Percentiles rank a stretch among this genome's conserved stretches.
These are phyloP conservation scores for Auriscalpium microsporum DNA, from an alignment of 768 basidiomycete genomes.

Conservation along the genomic window DNA sequence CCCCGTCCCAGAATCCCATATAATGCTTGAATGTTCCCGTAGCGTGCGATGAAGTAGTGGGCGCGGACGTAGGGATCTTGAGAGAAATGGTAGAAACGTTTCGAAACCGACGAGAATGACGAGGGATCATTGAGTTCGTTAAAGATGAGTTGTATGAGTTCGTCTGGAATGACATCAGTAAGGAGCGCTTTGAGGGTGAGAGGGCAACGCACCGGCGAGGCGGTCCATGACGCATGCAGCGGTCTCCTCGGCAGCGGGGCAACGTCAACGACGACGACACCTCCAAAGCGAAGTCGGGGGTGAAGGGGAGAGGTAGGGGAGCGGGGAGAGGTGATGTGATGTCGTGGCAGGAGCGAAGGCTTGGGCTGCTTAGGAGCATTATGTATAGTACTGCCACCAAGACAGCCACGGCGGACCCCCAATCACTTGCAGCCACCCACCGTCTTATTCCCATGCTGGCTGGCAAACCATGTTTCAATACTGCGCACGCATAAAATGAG, in stretches of 20 bases:
- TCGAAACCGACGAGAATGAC: constrained; percentile 46
- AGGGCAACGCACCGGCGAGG: constrained; percentile 15
- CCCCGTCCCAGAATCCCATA: constrained; percentile 72
- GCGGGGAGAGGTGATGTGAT: not conserved
- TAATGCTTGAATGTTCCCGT: constrained; percentile 61
- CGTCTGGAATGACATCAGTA: constrained; percentile 29
- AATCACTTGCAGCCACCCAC: not conserved
- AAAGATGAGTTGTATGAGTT: constrained; percentile 66
- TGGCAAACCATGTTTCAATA: too few species aligned
- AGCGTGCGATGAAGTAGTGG: constrained; percentile 67
- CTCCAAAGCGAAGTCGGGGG: not conserved
- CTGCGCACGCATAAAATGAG: too few species aligned
- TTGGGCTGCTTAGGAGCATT: not conserved
- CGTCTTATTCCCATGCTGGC: not conserved
- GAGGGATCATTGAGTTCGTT: constrained; percentile 63
- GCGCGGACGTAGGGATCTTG: constrained; percentile 71
- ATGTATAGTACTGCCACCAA: too few species aligned
- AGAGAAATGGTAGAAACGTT: constrained; percentile 53
- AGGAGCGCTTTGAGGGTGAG: constrained; percentile 2
- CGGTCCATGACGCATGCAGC: constrained; percentile 12
- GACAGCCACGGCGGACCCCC: too few species aligned
- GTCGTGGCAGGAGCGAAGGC: not conserved
- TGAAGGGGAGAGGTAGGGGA: not conserved
- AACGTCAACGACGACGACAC: constrained; percentile 4
- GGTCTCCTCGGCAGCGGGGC: not conserved